Evolutionary conservation across 257 asterid species (phyloP), one percentile per base, ranked within the genome.

Genomic region (Solanum chilense): DNA sequence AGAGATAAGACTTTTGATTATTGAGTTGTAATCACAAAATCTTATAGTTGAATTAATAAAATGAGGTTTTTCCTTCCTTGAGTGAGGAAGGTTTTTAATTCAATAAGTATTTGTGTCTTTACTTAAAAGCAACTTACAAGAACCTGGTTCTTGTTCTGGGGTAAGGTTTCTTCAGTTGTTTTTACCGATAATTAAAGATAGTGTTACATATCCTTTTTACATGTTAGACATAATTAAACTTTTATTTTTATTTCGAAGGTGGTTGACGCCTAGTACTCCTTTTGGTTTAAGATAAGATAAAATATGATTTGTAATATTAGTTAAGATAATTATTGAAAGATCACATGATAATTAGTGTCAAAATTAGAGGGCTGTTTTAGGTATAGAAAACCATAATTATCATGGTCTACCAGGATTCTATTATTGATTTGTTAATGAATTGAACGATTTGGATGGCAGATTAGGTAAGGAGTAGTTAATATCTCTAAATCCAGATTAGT

Each of bases 391-490:
- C 44, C 42, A 45, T n/a, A 45, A 80, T 80, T 80, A 75, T 42
- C 42, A 9, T 80, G 66, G 84, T 45, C 66, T 8, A 16, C 41
- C 60, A 27, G 27, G 66, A 45, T 47, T 80, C 42, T 16, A 80
- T 16, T 25, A 27, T 47, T 80, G 66, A 80, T 86, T 86, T 62
- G 39, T 49, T 39, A 75, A 82, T 82, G 64, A 86, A 82, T 44
- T 42, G 60, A 83, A 87, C 52, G 62, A 88, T 85, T 52, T 58
- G 75, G 85, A 47, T 68, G 87, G 90, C 86, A 76, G 81, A 82
- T 82, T 92, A 88, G 93, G 93, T 93, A 74, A 60, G 86, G 90
- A 88, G 92, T 83, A 31, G 94, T 89, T 87, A 89, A 82, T 71
- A 86, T 88, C 89, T 92, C 89, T 11, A 76, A 45, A 87, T 89